phyloP scores from a whole-genome alignment of 176 grass and related monocot genomes.

The Juncus inflexus region DNA sequence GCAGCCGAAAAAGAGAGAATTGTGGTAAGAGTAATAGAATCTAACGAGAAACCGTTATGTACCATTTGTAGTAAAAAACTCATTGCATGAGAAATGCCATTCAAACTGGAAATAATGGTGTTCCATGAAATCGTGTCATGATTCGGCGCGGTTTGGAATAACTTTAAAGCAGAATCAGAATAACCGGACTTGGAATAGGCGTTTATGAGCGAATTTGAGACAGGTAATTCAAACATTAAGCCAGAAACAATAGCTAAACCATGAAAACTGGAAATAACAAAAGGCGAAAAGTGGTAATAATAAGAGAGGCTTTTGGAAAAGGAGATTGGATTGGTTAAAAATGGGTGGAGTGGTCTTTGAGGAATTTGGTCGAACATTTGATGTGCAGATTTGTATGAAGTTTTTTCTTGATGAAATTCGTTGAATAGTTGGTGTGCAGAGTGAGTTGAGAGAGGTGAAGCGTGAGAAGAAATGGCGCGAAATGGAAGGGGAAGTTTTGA shows the following conservation, averaged over 20 bases:
- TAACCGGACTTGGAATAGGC: conserved; percentile 52
- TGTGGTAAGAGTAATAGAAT: conserved; percentile 56
- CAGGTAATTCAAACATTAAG: conserved; percentile 38
- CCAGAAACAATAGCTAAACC: conserved; percentile 42
- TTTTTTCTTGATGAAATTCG: conserved; percentile 16
- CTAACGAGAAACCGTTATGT: conserved; percentile 38
- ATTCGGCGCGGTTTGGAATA: conserved; percentile 36
- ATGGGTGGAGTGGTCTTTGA: conserved; percentile 2
- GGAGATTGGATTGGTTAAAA: conserved; percentile 23
- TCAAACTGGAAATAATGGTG: conserved; percentile 56
- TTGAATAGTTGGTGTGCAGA: conserved; percentile 37
- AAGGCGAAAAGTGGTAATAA: neutral
- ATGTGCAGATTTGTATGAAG: conserved; percentile 30
- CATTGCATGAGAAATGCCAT: conserved; percentile 38
- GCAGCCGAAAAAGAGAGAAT: conserved; percentile 47
- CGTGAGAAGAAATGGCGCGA: conserved; percentile 12
- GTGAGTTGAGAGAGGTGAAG: conserved; percentile 23
- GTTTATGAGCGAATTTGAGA: conserved; percentile 71
- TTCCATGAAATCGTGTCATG: conserved; percentile 70
- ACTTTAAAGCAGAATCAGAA: conserved; percentile 26
- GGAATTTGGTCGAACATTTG: conserved; percentile 9
- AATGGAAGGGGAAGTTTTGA: neutral
- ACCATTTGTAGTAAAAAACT: conserved; percentile 52
- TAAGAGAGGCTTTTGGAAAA: conserved; percentile 39
- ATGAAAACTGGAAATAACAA: conserved; percentile 46